Evolutionary conservation across 1,284 basidiomycete genomes (phyloP).

Genomic region (Heterobasidion occidentale): DNA sequence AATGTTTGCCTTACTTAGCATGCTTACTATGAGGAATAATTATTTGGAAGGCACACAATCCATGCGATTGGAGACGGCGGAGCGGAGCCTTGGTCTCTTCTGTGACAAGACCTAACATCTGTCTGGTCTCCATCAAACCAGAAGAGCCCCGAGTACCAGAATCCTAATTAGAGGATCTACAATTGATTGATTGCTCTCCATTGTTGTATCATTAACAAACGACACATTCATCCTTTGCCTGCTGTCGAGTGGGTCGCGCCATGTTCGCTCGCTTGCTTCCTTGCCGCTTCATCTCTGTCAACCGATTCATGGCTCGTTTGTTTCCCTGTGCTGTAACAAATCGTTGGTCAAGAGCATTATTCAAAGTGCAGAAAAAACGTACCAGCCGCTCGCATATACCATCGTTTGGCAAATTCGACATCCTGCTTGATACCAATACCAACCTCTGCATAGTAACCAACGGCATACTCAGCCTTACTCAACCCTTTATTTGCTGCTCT

Average conservation of each 20-base stretch:
- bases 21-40: too few species aligned
- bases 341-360: background rate
- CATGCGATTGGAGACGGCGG: too few species aligned
- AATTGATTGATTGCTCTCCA: too few species aligned
- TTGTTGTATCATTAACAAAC: constrained; percentile 26
- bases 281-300: constrained; percentile 86
- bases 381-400: constrained; percentile 99
- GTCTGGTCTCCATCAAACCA: too few species aligned
- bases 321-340: constrained; percentile 76
- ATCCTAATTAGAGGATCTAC: too few species aligned
- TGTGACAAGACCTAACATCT: too few species aligned
- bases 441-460: constrained; percentile 95
- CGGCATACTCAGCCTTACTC: constrained; percentile 93
- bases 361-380: constrained; percentile 22
- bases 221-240: constrained; percentile 89
- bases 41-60: too few species aligned
- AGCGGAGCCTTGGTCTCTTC: too few species aligned
- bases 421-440: constrained; percentile 98
- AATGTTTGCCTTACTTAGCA: too few species aligned
- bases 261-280: constrained; percentile 67
- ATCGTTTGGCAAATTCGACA: constrained; percentile 91
- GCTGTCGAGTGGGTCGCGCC: constrained; percentile 82
- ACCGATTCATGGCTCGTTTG: constrained; percentile 88
- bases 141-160: too few species aligned
- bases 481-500: constrained; percentile 90